These are phyloP conservation scores for Erysimum pusillum DNA, from an alignment of 441 rosid genomes.

Conservation along the genomic window DNA sequence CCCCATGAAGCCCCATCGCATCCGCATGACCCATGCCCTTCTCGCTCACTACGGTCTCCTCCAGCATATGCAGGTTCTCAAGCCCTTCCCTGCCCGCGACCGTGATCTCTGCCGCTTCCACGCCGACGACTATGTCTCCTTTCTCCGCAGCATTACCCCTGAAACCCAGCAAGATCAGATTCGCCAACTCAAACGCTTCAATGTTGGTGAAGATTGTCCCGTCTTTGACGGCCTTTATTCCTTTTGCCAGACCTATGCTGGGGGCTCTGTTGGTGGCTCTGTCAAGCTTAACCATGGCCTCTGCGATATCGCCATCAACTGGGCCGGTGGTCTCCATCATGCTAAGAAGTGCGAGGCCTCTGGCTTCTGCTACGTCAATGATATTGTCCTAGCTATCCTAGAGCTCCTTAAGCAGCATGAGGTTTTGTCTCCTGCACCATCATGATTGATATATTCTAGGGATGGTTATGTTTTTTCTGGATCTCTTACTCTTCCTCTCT, in stretches of 20 bases:
- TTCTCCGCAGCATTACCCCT: slow-evolving; percentile 56
- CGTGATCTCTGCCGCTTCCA: slow-evolving; percentile 65
- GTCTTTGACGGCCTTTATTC: slow-evolving; percentile 64
- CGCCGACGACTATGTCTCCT: slow-evolving; percentile 57
- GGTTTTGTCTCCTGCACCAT: slow-evolving; percentile 46
- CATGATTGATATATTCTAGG: background rate
- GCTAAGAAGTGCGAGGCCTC: slow-evolving; percentile 64
- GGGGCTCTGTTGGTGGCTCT: slow-evolving; percentile 63
- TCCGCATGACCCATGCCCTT: slow-evolving; percentile 64
- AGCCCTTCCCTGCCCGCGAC: slow-evolving; percentile 61
- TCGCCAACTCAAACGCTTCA: slow-evolving; percentile 59
- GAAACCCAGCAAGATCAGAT: slow-evolving; percentile 60
- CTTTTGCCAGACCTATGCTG: slow-evolving; percentile 63
- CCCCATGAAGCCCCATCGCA: slow-evolving; percentile 67
- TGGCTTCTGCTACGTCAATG: slow-evolving; percentile 63
- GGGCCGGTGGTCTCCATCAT: slow-evolving; percentile 67
- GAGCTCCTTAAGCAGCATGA: slow-evolving; percentile 65
- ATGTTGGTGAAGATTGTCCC: slow-evolving; percentile 64
- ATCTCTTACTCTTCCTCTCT: slow-evolving; percentile 30
- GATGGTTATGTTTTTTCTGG: background rate
- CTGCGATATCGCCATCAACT: slow-evolving; percentile 60
- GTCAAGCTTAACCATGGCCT: slow-evolving; percentile 57
- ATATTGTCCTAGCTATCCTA: slow-evolving; percentile 60
- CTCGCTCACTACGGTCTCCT: slow-evolving; percentile 66
- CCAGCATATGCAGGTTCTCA: slow-evolving; percentile 63